Conservation (phyloP, 2,329 filamentous ascomycete genomes). For the Zasmidium citrigriseum region DNA sequence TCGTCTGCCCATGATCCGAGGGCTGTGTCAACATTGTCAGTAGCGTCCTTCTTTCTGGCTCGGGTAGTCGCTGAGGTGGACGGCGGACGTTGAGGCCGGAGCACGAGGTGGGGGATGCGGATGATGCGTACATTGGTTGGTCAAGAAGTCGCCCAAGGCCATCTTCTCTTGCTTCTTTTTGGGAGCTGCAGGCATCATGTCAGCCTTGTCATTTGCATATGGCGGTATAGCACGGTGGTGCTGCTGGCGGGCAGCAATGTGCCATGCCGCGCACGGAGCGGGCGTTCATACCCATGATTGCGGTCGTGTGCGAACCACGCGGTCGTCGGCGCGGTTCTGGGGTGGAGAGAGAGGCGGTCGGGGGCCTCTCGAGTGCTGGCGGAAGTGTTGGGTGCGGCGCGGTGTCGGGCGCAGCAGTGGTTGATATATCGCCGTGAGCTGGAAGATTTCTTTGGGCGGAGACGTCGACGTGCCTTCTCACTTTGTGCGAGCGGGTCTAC, state of each 20-base stretch:
- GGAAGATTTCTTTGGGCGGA: constrained; percentile 2
- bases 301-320: constrained; percentile 38
- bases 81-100: background rate
- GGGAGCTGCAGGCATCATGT: constrained; percentile 49
- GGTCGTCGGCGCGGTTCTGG: constrained; percentile 16
- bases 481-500: background rate
- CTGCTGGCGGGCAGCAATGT: background rate
- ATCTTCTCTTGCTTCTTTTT: constrained; percentile 94
- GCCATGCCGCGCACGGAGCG: constrained; percentile 11
- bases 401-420: constrained; percentile 14
- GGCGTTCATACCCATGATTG: constrained; percentile 59
- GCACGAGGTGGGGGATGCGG: constrained; percentile 1
- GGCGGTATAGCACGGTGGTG: constrained; percentile 2
- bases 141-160: constrained; percentile 94
- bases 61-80: background rate
- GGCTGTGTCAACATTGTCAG: constrained; percentile 49
- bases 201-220: constrained; percentile 14
- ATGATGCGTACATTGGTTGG: constrained; percentile 70
- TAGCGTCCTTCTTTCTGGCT: constrained; percentile 4
- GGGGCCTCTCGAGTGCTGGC: constrained; percentile 10
- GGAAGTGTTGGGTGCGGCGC: constrained; percentile 1
- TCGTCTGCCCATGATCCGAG: constrained; percentile 98
- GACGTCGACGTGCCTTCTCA: background rate
- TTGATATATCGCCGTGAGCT: background rate
- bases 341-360: constrained; percentile 6